Evolutionary conservation across 345 rosid genomes (phyloP).

Genomic region (Viola odorata): DNA sequence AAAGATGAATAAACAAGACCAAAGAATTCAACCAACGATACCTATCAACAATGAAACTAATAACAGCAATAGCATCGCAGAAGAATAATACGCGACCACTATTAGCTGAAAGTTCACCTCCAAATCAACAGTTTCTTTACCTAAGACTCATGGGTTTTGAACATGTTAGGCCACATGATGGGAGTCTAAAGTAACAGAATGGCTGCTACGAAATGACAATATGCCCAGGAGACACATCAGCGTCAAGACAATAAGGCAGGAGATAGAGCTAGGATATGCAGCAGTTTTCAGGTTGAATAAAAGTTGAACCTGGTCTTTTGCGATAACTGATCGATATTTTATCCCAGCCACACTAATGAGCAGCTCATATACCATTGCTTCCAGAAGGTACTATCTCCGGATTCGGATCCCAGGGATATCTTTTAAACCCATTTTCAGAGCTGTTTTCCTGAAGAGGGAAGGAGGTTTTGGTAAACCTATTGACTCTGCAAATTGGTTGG

Average conservation of each 20-base stretch:
- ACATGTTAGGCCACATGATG: no score
- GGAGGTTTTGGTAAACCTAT: slow-evolving; percentile 84
- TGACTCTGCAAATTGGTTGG: slow-evolving; percentile 61
- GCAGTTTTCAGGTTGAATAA: slow-evolving; percentile 3
- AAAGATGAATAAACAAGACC: no score
- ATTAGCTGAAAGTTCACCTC: no score
- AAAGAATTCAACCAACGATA: no score
- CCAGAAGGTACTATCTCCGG: slow-evolving; percentile 19
- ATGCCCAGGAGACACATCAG: not conserved
- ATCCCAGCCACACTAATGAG: slow-evolving; percentile 1
- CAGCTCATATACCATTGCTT: not conserved
- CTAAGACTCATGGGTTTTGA: no score
- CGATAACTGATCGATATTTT: not conserved
- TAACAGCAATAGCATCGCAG: no score
- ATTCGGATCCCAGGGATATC: slow-evolving; percentile 64
- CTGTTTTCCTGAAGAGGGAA: slow-evolving; percentile 70
- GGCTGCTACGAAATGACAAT: not conserved
- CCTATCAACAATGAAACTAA: no score
- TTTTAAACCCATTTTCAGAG: slow-evolving; percentile 91
- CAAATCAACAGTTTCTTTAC: no score
- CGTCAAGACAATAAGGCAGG: not conserved
- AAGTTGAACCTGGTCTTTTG: slow-evolving; percentile 6
- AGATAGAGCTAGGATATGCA: slow-evolving; percentile 1
- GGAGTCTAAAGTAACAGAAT: not conserved
- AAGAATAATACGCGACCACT: no score